phyloP scores from a whole-genome alignment of 371 early-diverging fungal genomes.

The Batrachochytrium dendrobatidis region DNA sequence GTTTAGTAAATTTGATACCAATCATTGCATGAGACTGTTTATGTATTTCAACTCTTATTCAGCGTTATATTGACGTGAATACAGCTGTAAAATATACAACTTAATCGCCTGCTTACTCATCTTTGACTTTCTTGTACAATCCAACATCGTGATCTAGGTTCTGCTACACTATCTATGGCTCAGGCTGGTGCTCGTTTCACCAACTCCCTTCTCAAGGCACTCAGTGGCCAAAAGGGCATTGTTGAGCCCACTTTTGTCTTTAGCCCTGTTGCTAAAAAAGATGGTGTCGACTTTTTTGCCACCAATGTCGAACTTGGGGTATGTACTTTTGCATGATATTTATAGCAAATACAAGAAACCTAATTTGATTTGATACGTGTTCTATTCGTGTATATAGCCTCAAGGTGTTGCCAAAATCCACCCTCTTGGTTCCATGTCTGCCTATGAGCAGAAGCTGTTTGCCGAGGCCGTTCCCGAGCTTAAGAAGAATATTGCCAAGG shows the following conservation, averaged over 20 bases:
- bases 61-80: slow-evolving; percentile 37
- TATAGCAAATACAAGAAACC: background rate
- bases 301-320: slow-evolving; percentile 89
- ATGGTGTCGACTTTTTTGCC: slow-evolving; percentile 89
- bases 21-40: no score
- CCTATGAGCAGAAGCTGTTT: slow-evolving; percentile 86
- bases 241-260: slow-evolving; percentile 91
- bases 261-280: slow-evolving; percentile 61
- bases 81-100: no score
- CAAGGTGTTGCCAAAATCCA: slow-evolving; percentile 91
- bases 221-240: slow-evolving; percentile 70
- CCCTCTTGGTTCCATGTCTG: slow-evolving; percentile 74
- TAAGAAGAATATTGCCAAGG: slow-evolving; percentile 75
- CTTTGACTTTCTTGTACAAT: no score
- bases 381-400: slow-evolving; percentile 19
- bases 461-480: slow-evolving; percentile 83
- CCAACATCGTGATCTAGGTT: slow-evolving; percentile 82
- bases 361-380: background rate
- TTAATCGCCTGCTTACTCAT: no score
- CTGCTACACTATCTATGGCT: slow-evolving; percentile 98
- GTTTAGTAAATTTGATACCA: no score
- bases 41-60: no score
- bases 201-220: slow-evolving; percentile 85
- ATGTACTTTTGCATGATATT: slow-evolving; percentile 2
- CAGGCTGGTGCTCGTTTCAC: slow-evolving; percentile 94